Base-by-base conservation (phyloP, 1,139 yeast species). In the Spencermartinsiella ligniputridi region DNA sequence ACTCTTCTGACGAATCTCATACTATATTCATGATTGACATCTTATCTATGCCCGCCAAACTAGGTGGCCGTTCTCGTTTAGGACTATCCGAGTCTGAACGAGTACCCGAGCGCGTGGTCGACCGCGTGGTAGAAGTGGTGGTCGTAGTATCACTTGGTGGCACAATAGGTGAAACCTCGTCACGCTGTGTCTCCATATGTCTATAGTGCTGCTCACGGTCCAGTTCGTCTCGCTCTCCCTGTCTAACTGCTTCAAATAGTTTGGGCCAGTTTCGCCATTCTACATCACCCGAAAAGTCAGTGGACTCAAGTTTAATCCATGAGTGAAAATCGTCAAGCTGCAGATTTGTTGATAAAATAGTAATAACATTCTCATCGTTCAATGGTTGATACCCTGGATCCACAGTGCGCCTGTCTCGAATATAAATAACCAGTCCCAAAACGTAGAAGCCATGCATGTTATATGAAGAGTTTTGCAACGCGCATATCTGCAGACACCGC, bases 11-110 rank as follows among this genome's bases (percentile, higher is more conserved):
- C n/a, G n/a, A 22, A 22, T 22, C 20, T 44, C 45, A 56, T 17
- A 56, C 44, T 24, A 56, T 57, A 44, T 55, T 55, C 22, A 57
- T 55, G 39, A 56, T 57, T 19, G 58, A 55, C 49, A 56, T 56
- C 37, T 57, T 51, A 38, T 48, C 44, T 24, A 41, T 41, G 21
- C 29, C 30, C 15, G 44, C 44, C 40, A 37, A 24, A 24, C 44
- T 41, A 16, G 40, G 37, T 3, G 44, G 44, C 22, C 44, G 34
- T 16, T 37, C 44, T 21, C 44, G 35, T 19, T 41, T 41, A 9
- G 20, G 18, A 8, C 25, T 35, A 16, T 19, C 17, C 24, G 39
- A 21, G 12, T 13, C 15, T 6, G 40, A 21, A 5, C 33, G 32
- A 17, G 9, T 9, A n/a, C n/a, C n/a, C n/a, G n/a, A n/a, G n/a